phyloP scores from a whole-genome alignment of 2,329 filamentous ascomycete genomes.

The Colletotrichum ledebouriae region DNA sequence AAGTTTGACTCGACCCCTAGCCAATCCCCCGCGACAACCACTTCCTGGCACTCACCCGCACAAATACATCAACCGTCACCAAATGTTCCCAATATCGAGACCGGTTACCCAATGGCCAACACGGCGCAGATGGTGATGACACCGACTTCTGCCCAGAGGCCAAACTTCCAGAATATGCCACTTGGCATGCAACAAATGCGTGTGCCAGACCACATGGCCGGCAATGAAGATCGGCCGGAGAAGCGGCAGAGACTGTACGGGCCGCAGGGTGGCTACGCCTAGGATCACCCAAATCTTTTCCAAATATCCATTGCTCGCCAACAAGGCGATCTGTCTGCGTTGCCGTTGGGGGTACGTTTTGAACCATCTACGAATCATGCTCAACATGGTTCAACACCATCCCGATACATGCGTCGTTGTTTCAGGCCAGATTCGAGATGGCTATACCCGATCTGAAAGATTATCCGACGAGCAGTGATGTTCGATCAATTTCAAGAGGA shows the following conservation, averaged over 20 bases:
- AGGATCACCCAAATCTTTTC: conserved; percentile 19
- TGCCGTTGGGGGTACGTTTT: background rate
- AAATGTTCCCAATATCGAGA: conserved; percentile 56
- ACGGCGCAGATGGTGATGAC: conserved; percentile 56
- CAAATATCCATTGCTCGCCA: background rate
- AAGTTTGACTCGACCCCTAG: conserved; percentile 69
- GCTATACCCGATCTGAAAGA: background rate
- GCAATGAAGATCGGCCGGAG: conserved; percentile 59
- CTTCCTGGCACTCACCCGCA: conserved; percentile 65
- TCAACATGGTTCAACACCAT: too few species aligned
- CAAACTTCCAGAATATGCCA: conserved; percentile 56
- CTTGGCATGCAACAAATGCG: conserved; percentile 50
- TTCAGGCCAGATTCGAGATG: background rate
- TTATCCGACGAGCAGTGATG: background rate
- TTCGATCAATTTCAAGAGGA: background rate
- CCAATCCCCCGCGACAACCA: conserved; percentile 63
- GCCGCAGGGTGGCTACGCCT: conserved; percentile 57
- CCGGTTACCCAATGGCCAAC: conserved; percentile 61
- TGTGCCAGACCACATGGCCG: conserved; percentile 50
- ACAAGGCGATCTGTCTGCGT: background rate
- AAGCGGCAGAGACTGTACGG: conserved; percentile 67
- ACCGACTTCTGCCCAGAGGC: conserved; percentile 46
- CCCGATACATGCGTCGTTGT: background rate
- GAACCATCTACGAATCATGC: too few species aligned
- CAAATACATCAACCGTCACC: conserved; percentile 66